Conservation (phyloP, 2,329 filamentous ascomycete species). For the Xylaria sp. region DNA sequence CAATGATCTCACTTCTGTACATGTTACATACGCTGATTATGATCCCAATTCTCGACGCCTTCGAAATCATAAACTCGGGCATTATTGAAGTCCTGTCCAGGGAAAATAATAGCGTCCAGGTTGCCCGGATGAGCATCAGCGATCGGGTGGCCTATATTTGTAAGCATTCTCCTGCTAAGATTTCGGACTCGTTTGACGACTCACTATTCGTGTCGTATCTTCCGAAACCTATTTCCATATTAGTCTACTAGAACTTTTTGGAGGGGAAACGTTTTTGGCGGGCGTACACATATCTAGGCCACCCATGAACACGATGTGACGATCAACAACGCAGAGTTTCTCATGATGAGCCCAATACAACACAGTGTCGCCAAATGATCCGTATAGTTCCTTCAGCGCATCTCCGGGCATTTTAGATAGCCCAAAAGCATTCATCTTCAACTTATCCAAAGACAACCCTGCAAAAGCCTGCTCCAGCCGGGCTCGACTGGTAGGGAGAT, state of each 20-base stretch:
- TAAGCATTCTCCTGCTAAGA: constrained; percentile 17
- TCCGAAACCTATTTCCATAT: constrained; percentile 70
- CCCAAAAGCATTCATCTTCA: constrained; percentile 55
- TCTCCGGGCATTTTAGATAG: constrained; percentile 75
- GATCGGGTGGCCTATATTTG: constrained; percentile 72
- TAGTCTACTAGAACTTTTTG: constrained; percentile 31
- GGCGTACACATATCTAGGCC: constrained; percentile 80
- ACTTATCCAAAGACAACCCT: constrained; percentile 57
- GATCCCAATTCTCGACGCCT: constrained; percentile 79
- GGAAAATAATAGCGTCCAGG: constrained; percentile 80
- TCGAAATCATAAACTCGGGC: constrained; percentile 84
- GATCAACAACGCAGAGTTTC: constrained; percentile 86
- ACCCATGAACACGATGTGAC: constrained; percentile 87
- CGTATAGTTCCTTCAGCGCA: constrained; percentile 81
- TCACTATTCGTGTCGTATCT: constrained; percentile 84
- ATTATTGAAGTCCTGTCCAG: constrained; percentile 94
- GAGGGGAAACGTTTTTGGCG: not conserved
- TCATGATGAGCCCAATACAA: constrained; percentile 95
- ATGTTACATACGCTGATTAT: constrained; percentile 73
- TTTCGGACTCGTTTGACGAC: constrained; percentile 35
- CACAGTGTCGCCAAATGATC: constrained; percentile 81
- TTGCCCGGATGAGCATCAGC: constrained; percentile 84
- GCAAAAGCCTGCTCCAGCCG: constrained; percentile 72
- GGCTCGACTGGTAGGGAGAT: constrained; percentile 73
- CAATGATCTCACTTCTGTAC: not conserved